A percentile compares a stretch with the other conserved stretches of the same genome.
Evolutionary conservation across 768 basidiomycete genomes (phyloP).

Genomic region (Heimioporus sp.): DNA sequence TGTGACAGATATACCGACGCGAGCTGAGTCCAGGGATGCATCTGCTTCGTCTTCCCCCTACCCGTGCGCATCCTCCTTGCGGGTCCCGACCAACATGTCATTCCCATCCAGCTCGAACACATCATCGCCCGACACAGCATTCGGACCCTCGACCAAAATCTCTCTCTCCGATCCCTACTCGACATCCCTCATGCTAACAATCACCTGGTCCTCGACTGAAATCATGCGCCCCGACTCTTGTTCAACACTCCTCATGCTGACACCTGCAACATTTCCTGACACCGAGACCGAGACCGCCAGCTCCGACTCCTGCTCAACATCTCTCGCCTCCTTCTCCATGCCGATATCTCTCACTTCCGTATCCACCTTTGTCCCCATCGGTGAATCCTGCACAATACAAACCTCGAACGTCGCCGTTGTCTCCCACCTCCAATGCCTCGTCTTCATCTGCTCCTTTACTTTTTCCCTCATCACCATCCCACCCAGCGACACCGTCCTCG

Average conservation of each 20-base stretch:
- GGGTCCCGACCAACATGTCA: background rate
- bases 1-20: conserved; percentile 23
- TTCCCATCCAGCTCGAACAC: too few relatives aligned
- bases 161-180: too few relatives aligned
- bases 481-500: background rate
- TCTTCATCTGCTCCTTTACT: background rate
- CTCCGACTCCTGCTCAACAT: background rate
- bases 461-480: background rate
- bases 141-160: too few relatives aligned
- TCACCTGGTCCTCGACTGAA: too few relatives aligned
- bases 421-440: conserved; percentile 4
- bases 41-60: conserved; percentile 14
- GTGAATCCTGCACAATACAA: conserved; percentile 15
- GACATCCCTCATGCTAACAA: background rate
- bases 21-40: conserved; percentile 19
- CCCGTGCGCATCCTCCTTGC: background rate
- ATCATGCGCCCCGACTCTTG: too few relatives aligned
- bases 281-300: background rate
- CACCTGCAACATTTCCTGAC: too few relatives aligned
- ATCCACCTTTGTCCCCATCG: background rate
- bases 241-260: too few relatives aligned
- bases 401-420: conserved; percentile 15
- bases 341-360: background rate
- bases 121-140: too few relatives aligned
- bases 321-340: background rate